Evolutionary conservation across 2,329 filamentous ascomycete species (phyloP).

Genomic region (Aspergillus sp.): DNA sequence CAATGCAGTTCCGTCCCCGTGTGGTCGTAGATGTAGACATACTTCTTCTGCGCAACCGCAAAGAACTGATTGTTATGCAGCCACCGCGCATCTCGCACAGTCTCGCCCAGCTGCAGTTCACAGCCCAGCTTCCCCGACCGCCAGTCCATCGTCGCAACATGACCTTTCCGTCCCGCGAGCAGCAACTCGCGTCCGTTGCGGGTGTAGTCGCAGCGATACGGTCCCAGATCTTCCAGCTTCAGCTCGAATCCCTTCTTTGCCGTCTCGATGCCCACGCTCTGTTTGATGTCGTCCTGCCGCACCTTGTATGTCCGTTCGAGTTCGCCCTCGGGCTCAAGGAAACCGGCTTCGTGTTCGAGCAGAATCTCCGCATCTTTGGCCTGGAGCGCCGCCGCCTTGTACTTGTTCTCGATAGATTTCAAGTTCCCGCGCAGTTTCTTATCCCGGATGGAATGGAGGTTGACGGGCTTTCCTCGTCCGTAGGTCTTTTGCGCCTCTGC

Average conservation of each 20-base stretch:
- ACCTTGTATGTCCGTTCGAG: constrained; percentile 92
- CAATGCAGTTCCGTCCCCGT: constrained; percentile 91
- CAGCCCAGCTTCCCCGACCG: constrained; percentile 85
- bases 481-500: constrained; percentile 68
- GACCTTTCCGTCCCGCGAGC: constrained; percentile 84
- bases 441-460: constrained; percentile 72
- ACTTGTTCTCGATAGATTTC: constrained; percentile 74
- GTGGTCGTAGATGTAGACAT: constrained; percentile 93
- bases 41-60: constrained; percentile 92
- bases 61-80: constrained; percentile 92
- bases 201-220: constrained; percentile 86
- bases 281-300: constrained; percentile 78
- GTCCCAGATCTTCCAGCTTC: constrained; percentile 76
- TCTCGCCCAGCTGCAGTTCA: constrained; percentile 88
- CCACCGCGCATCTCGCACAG: constrained; percentile 84
- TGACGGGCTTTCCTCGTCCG: constrained; percentile 76
- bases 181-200: constrained; percentile 83
- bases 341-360: constrained; percentile 79
- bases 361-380: constrained; percentile 96
- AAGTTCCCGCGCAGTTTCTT: constrained; percentile 85
- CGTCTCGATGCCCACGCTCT: constrained; percentile 73
- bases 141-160: constrained; percentile 97
- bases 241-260: constrained; percentile 93
- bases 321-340: constrained; percentile 82
- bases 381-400: constrained; percentile 73